Percentiles rank a stretch among this genome's conserved stretches.
Conservation (phyloP, 2,329 filamentous ascomycete genomes). For the Aquanectria penicillioides region DNA sequence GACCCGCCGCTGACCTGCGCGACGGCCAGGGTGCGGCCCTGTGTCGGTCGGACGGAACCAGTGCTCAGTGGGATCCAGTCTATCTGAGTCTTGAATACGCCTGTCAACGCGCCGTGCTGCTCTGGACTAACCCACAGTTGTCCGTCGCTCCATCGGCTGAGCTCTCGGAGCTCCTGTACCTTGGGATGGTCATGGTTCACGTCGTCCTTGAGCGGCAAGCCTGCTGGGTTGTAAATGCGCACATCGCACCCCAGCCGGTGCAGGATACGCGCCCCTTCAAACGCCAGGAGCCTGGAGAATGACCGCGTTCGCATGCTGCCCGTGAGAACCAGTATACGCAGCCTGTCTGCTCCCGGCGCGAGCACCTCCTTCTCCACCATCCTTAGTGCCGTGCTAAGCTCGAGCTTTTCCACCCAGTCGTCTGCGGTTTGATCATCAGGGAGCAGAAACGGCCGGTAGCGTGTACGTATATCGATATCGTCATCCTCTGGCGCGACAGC, state of each 20-base stretch:
- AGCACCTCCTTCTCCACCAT: conserved; percentile 60
- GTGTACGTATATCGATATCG: conserved; percentile 53
- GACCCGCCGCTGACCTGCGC: conserved; percentile 72
- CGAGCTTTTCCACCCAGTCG: conserved; percentile 68
- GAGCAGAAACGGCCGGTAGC: conserved; percentile 68
- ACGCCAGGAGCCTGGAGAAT: conserved; percentile 69
- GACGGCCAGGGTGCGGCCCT: conserved; percentile 71
- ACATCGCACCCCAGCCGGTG: conserved; percentile 74
- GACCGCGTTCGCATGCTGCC: conserved; percentile 63
- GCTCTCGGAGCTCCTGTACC: conserved; percentile 69
- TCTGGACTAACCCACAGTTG: conserved; percentile 74
- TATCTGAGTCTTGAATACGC: conserved; percentile 76
- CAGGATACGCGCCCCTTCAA: conserved; percentile 68
- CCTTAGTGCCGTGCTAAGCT: conserved; percentile 61
- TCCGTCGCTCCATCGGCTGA: conserved; percentile 73
- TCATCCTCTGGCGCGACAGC: conserved; percentile 59
- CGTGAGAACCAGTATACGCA: conserved; percentile 69
- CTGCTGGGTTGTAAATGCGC: conserved; percentile 67
- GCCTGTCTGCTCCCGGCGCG: conserved; percentile 39
- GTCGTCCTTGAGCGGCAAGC: conserved; percentile 72
- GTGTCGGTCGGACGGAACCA: conserved; percentile 71
- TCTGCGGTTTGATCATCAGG: conserved; percentile 44
- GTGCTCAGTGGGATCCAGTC: conserved; percentile 74
- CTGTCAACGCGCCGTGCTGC: conserved; percentile 74
- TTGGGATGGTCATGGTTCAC: conserved; percentile 65